Percentiles rank a stretch among this genome's conserved stretches.
Conservation (phyloP, 2,329 filamentous ascomycete genomes). For the Epichloe scottii region DNA sequence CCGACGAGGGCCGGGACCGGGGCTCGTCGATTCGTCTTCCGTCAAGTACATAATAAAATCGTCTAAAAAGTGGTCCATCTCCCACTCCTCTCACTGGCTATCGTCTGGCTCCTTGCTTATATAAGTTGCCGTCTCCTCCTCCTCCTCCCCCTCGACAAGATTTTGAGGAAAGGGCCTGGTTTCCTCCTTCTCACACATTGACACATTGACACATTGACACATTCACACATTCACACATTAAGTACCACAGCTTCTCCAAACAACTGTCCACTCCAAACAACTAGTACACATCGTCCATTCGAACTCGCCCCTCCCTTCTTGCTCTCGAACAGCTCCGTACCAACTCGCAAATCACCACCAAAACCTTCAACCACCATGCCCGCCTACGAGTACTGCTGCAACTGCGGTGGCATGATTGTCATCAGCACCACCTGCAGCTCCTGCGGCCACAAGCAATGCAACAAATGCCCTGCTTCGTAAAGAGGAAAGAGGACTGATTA, state of each 20-base stretch:
- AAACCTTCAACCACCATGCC: conserved; percentile 22
- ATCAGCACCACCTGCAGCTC: conserved; percentile 41
- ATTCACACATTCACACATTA: too few relatives aligned
- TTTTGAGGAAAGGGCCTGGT: not conserved
- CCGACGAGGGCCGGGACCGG: not conserved
- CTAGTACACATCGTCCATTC: not conserved
- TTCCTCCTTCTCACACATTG: not conserved
- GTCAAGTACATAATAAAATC: not conserved
- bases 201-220: too few relatives aligned
- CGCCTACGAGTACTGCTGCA: conserved; percentile 40
- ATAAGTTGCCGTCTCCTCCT: not conserved
- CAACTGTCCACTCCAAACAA: too few relatives aligned
- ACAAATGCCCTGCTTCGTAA: conserved; percentile 23
- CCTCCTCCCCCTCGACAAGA: not conserved
- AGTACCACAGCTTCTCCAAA: too few relatives aligned
- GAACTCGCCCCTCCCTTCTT: not conserved
- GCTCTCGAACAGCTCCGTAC: not conserved
- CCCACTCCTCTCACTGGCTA: not conserved
- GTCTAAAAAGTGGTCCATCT: not conserved
- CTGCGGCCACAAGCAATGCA: conserved; percentile 39
- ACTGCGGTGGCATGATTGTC: conserved; percentile 43
- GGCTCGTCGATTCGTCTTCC: not conserved
- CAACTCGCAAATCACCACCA: not conserved
- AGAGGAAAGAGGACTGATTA: not conserved
- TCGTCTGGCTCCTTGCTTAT: not conserved